Evolutionary conservation across 2,329 filamentous ascomycete genomes (phyloP), one percentile per base, ranked within the genome.

Genomic region (Cytospora schulzeri): DNA sequence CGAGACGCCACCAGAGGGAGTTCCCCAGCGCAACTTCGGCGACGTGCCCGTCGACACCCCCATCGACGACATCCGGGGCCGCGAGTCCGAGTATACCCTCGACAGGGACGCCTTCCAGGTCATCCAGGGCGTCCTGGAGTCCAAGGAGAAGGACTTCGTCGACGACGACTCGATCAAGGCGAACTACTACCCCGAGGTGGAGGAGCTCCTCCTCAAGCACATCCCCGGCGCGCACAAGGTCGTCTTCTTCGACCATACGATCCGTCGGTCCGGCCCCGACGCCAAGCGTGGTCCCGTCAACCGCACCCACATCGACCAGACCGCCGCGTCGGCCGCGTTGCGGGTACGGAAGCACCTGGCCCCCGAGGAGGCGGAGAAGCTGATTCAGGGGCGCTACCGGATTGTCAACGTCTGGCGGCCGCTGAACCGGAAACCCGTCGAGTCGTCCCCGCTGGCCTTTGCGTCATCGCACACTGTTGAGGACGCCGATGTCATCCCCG

Each of bases 391-490:
- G 3, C 87, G 92, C 2, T 93, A 92, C 76, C 85, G 92, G 66
- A 91, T 97, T 72, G 86, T 97, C 75, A 97, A 96, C 70, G 89
- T 97, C 56, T 97, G 93, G 93, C 83, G 91, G 0, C 88, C 88
- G 19, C 77, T 86, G 11, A 85, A 83, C 75, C 75, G 76, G 69
- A 78, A 80, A 41, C 85, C 88, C 2, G 83, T 91, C 8, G 85
- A 87, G 64, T 83, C 90, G 53, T 85, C 83, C 69, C 91, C 91
- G 1, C 80, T 93, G 1, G 88, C 87, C 0, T 87, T 92, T 38
- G 85, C 90, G 0, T 88, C 89, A 57, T 88, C 87, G 73, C 78
- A 84, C 1, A 83, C 83, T 0, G 83, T 91, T 0, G 71, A 76
- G 0, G 83, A 90, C 58, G 78, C 80, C 0, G 90, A 93, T 69